phyloP scores from a whole-genome alignment of 805 yeast species.

The Clavispora fructus region DNA sequence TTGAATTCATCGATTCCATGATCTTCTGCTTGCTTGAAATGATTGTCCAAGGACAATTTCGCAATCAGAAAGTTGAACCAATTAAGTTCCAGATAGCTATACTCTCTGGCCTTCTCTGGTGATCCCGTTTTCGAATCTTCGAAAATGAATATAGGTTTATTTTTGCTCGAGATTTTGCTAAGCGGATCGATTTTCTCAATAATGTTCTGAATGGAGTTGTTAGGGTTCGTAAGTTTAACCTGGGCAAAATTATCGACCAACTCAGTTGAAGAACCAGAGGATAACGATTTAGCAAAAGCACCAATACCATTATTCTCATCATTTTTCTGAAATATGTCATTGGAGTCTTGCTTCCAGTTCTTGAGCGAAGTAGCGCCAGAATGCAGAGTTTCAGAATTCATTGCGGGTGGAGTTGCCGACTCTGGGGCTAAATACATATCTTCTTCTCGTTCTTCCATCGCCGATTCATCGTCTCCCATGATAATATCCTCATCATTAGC shows the following conservation, averaged over 20 bases:
- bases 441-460: neutral
- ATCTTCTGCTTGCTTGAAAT: conserved; percentile 6
- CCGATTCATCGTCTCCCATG: neutral
- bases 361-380: neutral
- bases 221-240: conserved; percentile 11
- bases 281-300: conserved; percentile 3
- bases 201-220: conserved; percentile 25
- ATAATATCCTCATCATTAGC: neutral
- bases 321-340: neutral
- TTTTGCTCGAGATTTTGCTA: conserved; percentile 26
- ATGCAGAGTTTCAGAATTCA: neutral
- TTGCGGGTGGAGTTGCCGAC: too few species aligned
- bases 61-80: conserved; percentile 39
- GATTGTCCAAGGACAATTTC: conserved; percentile 12
- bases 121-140: conserved; percentile 34
- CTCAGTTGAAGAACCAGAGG: conserved; percentile 7
- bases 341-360: neutral
- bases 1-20: conserved; percentile 15
- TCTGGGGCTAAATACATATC: conserved; percentile 3
- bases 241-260: conserved; percentile 16
- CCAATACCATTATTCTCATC: neutral
- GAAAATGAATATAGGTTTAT: conserved; percentile 34
- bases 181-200: conserved; percentile 42
- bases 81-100: conserved; percentile 29
- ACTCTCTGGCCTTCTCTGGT: conserved; percentile 28